Evolutionary conservation across 495 filamentous ascomycete genomes (phyloP).

Genomic region (Neurospora sp.): DNA sequence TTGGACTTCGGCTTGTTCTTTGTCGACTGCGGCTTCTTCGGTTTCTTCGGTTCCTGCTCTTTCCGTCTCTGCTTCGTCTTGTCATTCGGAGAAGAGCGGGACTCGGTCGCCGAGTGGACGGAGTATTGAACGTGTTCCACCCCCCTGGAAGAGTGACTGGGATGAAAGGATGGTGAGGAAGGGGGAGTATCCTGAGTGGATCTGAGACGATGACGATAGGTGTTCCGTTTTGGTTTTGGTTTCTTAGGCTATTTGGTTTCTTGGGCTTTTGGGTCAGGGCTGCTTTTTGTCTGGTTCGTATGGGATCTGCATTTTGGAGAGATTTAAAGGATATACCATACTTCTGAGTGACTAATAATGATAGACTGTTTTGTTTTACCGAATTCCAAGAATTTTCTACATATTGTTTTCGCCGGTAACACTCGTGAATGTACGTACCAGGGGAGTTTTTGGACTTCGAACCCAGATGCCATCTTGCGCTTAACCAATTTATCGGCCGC

Average conservation of each 20-base stretch:
- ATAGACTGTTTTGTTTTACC: background rate
- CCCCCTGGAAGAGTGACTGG: background rate
- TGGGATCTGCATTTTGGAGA: background rate
- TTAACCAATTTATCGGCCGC: background rate
- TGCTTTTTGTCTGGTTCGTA: background rate
- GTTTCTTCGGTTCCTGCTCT: background rate
- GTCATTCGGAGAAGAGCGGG: background rate
- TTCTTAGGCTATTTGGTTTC: background rate
- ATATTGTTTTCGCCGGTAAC: accelerated
- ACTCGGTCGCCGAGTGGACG: background rate
- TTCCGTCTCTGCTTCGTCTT: background rate
- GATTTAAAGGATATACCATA: background rate
- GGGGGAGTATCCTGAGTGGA: background rate
- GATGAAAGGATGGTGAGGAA: background rate
- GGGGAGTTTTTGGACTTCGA: too few relatives aligned
- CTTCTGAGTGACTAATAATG: background rate
- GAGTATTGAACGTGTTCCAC: background rate
- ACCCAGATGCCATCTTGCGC: background rate
- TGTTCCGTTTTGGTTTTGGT: background rate
- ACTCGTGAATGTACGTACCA: background rate
- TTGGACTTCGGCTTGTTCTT: background rate
- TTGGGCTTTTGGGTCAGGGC: background rate
- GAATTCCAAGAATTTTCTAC: background rate
- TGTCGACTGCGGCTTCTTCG: background rate
- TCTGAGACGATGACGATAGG: background rate